Conservation (phyloP, 345 rosid species). For the thale cress (Arabidopsis thaliana) region DNA sequence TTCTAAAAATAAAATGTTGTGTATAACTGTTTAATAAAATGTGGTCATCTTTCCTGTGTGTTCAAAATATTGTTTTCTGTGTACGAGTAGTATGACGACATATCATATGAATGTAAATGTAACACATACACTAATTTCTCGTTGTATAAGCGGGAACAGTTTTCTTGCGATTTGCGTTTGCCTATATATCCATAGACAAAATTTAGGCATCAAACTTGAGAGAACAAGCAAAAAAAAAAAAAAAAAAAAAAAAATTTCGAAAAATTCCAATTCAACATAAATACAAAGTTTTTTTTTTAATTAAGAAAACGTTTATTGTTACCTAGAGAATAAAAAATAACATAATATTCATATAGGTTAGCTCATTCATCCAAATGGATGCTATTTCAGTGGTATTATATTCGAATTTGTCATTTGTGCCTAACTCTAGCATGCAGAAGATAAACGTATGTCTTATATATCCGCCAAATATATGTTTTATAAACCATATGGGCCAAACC, state of each 20-base stretch:
- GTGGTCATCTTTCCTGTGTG: not conserved
- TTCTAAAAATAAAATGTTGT: not conserved
- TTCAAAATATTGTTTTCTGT: not conserved
- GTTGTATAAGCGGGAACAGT: not conserved
- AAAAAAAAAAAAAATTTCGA: not conserved
- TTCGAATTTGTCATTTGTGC: not conserved
- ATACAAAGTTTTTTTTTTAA: not conserved
- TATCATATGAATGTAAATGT: not conserved
- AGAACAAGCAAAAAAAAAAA: not conserved
- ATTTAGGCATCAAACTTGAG: not conserved
- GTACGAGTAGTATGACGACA: slow-evolving; percentile 24
- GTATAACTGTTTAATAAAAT: not conserved
- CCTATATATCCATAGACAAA: not conserved
- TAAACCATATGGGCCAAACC: not conserved
- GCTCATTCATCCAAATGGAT: not conserved
- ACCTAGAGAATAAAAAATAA: no score
- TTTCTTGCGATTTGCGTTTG: slow-evolving; percentile 20
- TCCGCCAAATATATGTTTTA: not conserved
- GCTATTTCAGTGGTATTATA: not conserved
- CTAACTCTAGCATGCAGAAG: not conserved
- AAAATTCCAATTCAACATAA: not conserved
- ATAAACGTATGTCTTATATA: not conserved
- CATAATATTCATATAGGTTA: not conserved
- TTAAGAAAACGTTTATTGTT: not conserved
- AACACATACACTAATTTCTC: slow-evolving; percentile 12